Base-by-base conservation (phyloP, 75 land plant species). In the Cryptomeria japonica region DNA sequence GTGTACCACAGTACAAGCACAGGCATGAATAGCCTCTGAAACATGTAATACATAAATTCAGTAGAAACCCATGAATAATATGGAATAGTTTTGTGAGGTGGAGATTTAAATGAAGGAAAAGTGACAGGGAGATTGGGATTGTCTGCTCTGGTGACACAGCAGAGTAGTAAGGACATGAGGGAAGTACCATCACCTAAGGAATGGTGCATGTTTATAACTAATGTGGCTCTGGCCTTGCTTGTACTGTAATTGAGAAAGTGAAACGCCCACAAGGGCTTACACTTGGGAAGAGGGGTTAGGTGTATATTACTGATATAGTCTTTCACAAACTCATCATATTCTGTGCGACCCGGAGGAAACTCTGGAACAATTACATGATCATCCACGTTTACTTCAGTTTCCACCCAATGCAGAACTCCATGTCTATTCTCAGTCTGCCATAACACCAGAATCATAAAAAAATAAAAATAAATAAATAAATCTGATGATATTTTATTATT, bases 281-380 rank as follows among this genome's bases (percentile, higher is more conserved):
- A 51, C 15, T 51, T 51, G 55, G 55, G 55, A 51, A 51, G 55
- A 51, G 55, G 55, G 55, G 55, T 51, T 13, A 51, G 14, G 2
- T 51, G 55, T 51, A 51, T 51, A 51, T 13, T 51, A 51, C 55
- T 12, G 13, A 51, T 51, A 51, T 51, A 51, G 2, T 51, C 55
- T 0, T 51, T 51, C 55, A 51, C 55, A 51, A 51, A 2, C 2
- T 51, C 55, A 51, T 51, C 16, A 51, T 51, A 51, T 51, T 51
- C 55, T 13, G 19, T 38, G 5, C 37, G 31, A 87, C 37, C 78
- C 93, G 95, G 88, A 87, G 89, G 18, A 87, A 56, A 61, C 88
- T 87, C 16, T 90, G 93, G 46, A 89, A 85, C 55, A 51, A 51
- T 12, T 51, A 51, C 55, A 51, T 51, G 55, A 13, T 51, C 55